Conservation (phyloP, 2,329 filamentous ascomycete species). For the Aspergillus hiratsukae region DNA sequence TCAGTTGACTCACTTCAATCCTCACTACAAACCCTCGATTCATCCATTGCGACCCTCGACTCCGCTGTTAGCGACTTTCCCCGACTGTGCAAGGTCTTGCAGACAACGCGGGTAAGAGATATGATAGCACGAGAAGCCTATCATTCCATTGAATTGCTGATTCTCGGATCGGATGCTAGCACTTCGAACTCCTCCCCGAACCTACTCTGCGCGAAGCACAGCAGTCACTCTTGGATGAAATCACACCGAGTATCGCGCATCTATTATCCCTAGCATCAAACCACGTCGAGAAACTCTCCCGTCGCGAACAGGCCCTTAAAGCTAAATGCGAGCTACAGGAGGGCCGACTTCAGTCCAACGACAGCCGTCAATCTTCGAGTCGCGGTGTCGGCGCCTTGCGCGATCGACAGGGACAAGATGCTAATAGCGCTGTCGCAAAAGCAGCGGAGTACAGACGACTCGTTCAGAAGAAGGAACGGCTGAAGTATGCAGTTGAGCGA, state of each 20-base stretch:
- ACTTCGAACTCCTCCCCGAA: constrained; percentile 90
- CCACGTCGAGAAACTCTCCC: constrained; percentile 75
- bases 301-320: constrained; percentile 77
- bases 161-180: constrained; percentile 45
- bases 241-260: constrained; percentile 76
- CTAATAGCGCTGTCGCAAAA: constrained; percentile 35
- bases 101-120: constrained; percentile 54
- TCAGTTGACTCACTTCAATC: constrained; percentile 59
- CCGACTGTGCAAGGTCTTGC: constrained; percentile 58
- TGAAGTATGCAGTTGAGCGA: constrained; percentile 82
- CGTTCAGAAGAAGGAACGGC: constrained; percentile 74
- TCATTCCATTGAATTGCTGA: neutral
- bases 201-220: constrained; percentile 77
- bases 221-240: constrained; percentile 77
- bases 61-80: constrained; percentile 61
- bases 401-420: constrained; percentile 20
- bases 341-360: constrained; percentile 55
- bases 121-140: neutral
- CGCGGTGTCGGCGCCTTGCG: constrained; percentile 16
- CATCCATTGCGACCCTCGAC: constrained; percentile 60
- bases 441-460: constrained; percentile 63
- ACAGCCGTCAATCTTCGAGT: constrained; percentile 25
- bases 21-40: constrained; percentile 59
- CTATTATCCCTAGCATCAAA: constrained; percentile 78
- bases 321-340: constrained; percentile 80